phyloP scores from a whole-genome alignment of 768 basidiomycete species.

The Agaricus sinodeliciosus region DNA sequence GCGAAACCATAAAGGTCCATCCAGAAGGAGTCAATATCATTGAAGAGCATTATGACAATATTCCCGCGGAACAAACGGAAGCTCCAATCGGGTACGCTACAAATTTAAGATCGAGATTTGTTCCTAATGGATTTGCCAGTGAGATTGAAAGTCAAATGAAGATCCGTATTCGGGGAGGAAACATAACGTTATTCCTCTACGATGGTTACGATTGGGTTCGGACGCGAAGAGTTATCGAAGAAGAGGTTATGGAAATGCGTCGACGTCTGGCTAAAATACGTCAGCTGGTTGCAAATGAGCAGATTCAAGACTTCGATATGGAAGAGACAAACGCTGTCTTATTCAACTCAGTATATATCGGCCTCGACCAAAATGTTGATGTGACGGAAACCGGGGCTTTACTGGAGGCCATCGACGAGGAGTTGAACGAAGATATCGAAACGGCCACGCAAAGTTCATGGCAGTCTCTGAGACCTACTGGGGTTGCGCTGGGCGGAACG shows the following conservation, averaged over 20 bases:
- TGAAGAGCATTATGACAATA: conserved; percentile 68
- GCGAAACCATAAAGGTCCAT: conserved; percentile 80
- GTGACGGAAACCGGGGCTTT: conserved; percentile 69
- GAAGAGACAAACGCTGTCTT: conserved; percentile 72
- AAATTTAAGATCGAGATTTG: not conserved
- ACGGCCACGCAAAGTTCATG: conserved; percentile 80
- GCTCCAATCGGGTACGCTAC: conserved; percentile 39
- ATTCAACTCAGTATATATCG: conserved; percentile 94
- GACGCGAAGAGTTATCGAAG: conserved; percentile 83
- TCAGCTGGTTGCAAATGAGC: conserved; percentile 88
- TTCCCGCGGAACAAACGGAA: conserved; percentile 49
- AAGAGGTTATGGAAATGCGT: conserved; percentile 84
- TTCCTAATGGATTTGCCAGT: not conserved
- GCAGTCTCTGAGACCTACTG: conserved; percentile 69
- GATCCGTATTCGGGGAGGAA: conserved; percentile 52
- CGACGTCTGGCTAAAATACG: conserved; percentile 81
- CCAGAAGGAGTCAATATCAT: conserved; percentile 56
- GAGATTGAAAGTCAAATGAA: conserved; percentile 36
- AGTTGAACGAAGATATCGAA: conserved; percentile 73
- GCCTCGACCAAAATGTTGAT: conserved; percentile 73
- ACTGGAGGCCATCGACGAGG: conserved; percentile 89
- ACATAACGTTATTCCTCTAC: conserved; percentile 69
- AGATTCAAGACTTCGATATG: conserved; percentile 69
- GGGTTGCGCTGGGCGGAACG: conserved; percentile 16
- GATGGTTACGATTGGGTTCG: conserved; percentile 93